A percentile compares a stretch with the other conserved stretches of the same genome.
phyloP scores from a whole-genome alignment of 805 yeast genomes.

The Wickerhamiella slavikovae region DNA sequence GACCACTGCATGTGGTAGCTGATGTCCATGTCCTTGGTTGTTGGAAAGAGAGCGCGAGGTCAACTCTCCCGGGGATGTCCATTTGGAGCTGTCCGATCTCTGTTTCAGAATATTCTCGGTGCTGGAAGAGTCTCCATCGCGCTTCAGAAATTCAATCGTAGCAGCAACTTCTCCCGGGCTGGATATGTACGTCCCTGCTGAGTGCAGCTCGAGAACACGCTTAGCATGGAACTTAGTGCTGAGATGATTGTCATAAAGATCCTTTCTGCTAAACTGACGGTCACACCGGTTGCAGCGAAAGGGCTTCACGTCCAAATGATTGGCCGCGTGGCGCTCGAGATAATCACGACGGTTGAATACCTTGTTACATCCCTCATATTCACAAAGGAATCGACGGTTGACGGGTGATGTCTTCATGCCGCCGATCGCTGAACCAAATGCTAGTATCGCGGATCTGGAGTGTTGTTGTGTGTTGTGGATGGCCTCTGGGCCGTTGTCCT shows the following conservation, averaged over 20 bases:
- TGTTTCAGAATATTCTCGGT: too few relatives aligned
- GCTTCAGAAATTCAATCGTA: too few relatives aligned
- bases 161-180: too few relatives aligned
- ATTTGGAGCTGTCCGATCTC: too few relatives aligned
- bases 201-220: slow-evolving; percentile 8
- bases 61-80: too few relatives aligned
- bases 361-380: slow-evolving; percentile 16
- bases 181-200: too few relatives aligned
- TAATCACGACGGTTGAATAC: slow-evolving; percentile 19
- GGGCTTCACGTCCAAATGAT: slow-evolving; percentile 19
- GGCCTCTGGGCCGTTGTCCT: neutral
- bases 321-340: slow-evolving; percentile 19
- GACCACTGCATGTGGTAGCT: too few relatives aligned
- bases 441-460: neutral
- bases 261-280: slow-evolving; percentile 17
- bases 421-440: neutral
- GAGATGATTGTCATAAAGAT: slow-evolving; percentile 19
- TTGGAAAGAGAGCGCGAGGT: too few relatives aligned
- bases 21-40: too few relatives aligned
- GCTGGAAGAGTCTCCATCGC: too few relatives aligned
- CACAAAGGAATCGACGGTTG: slow-evolving; percentile 18
- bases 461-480: neutral
- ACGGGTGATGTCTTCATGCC: neutral
- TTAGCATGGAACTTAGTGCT: slow-evolving; percentile 17
- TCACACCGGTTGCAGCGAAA: slow-evolving; percentile 16